Evolutionary conservation across 805 yeast genomes (phyloP).

Genomic region (Dipodascopsis tothii): DNA sequence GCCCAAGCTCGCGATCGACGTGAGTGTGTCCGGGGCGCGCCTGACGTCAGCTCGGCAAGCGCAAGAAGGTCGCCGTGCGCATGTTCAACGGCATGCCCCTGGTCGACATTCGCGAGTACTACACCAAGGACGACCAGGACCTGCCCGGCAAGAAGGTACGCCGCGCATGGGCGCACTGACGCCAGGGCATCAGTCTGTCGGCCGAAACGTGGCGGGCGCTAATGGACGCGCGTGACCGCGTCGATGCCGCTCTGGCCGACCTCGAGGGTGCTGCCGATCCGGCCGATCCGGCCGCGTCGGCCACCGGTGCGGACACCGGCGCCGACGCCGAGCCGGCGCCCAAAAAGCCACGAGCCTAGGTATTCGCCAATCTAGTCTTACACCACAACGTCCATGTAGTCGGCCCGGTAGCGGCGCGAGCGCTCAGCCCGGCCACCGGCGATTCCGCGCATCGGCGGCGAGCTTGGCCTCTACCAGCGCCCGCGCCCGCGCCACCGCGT

Average conservation of each 20-base stretch:
- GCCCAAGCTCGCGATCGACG: too few relatives aligned
- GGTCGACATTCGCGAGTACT: conserved; percentile 81
- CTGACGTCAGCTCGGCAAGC: conserved; percentile 48
- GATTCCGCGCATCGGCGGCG: too few relatives aligned
- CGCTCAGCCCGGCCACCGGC: too few relatives aligned
- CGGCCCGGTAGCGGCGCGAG: too few relatives aligned
- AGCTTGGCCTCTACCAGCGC: conserved; percentile 3
- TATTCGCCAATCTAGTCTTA: too few relatives aligned
- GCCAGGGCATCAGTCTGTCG: conserved; percentile 30
- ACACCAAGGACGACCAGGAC: conserved; percentile 51
- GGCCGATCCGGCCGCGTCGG: too few relatives aligned
- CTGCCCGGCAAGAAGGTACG: conserved; percentile 72
- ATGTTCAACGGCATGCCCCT: conserved; percentile 58
- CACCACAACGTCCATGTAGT: too few relatives aligned
- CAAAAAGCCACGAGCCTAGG: too few relatives aligned
- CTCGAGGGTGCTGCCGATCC: too few relatives aligned
- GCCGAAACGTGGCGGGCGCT: conserved; percentile 26
- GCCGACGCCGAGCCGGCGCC: too few relatives aligned
- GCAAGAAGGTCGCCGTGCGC: conserved; percentile 66
- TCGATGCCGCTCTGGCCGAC: conserved; percentile 25
- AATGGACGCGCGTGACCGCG: conserved; percentile 15
- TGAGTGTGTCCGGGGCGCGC: too few relatives aligned
- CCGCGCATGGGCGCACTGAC: conserved; percentile 17
- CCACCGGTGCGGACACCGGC: too few relatives aligned
- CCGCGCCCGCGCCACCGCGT: conserved; percentile 3